Base-by-base conservation (phyloP, 202 grass and related monocot genomes). In the Digitaria exilis region DNA sequence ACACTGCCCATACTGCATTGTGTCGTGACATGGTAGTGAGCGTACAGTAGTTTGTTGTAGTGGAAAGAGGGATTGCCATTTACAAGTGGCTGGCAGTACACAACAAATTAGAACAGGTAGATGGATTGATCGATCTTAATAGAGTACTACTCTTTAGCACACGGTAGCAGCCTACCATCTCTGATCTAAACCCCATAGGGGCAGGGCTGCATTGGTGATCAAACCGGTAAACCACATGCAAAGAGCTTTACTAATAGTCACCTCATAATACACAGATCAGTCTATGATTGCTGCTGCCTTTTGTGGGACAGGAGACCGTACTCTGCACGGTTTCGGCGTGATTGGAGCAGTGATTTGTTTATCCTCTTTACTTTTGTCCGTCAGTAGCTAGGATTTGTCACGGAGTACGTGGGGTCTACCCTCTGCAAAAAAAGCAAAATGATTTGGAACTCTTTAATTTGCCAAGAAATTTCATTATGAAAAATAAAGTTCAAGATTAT, bases 231-330 rank as follows among this genome's bases (percentile, higher is more conserved):
- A 13, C 21, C 56, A 62, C 28, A 37, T 26, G 18, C 22, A 13
- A 26, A 57, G n/a, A 57, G 55, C 55, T 49, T 49, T 49, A 48
- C 0, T 48, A 16, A 17, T 50, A 16, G 32, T 31, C 8, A 22
- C 3, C 54, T 49, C 57, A 52, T 52, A 39, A 82, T 75, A 30
- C 5, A 21, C 52, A 18, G 31, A 56, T 35, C 52, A 13, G 65
- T 77, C 25, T 54, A 78, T 83, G 32, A 64, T 78, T 34, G 79
- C 28, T 79, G 60, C 46, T 65, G 72, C 54, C 65, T 49, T 41
- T 77, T 55, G 16, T 21, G 34, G 45, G 44, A 71, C 66, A 64
- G 34, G 21, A 34, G 73, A n/a, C 45, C 45, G 65, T 78, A 77
- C 44, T 1, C 7, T 51, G 76, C 45, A 72, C 65, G 14, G 42